phyloP scores from a whole-genome alignment of 306 rosid species.

The Trichosanthes truncata region DNA sequence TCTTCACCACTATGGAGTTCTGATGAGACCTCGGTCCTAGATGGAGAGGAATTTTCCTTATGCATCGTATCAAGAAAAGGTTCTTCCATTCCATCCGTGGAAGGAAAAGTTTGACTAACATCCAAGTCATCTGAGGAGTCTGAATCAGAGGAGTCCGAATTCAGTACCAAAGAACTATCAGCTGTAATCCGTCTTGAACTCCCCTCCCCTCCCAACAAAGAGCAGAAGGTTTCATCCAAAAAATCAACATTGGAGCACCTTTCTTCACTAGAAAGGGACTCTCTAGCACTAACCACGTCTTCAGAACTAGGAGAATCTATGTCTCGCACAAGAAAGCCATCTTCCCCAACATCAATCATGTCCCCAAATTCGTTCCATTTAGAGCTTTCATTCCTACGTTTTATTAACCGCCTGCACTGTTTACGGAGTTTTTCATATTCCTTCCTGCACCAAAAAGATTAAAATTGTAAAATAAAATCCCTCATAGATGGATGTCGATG shows the following conservation, averaged over 20 bases:
- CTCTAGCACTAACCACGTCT: conserved; percentile 82
- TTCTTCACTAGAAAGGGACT: conserved; percentile 88
- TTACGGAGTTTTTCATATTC: conserved; percentile 78
- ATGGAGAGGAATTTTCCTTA: conserved; percentile 54
- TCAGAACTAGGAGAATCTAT: conserved; percentile 87
- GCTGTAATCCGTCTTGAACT: conserved; percentile 34
- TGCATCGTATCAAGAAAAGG: conserved; percentile 24
- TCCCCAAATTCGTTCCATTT: conserved; percentile 45
- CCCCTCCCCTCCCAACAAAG: conserved; percentile 65
- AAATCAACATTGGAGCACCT: conserved; percentile 48
- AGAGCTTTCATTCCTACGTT: conserved; percentile 37
- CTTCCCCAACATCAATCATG: conserved; percentile 45
- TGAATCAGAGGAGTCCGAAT: conserved; percentile 74
- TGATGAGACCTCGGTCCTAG: conserved; percentile 27
- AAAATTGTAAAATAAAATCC: neutral
- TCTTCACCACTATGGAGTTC: conserved; percentile 49
- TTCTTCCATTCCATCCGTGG: conserved; percentile 35
- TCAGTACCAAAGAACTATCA: conserved; percentile 47
- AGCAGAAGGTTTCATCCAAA: conserved; percentile 51
- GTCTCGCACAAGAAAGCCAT: conserved; percentile 39
- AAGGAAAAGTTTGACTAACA: conserved; percentile 49
- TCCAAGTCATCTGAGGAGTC: conserved; percentile 79
- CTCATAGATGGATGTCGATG: neutral
- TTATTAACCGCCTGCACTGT: conserved; percentile 60
- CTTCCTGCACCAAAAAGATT: conserved; percentile 49